Percentiles rank a stretch among this genome's conserved stretches.
phyloP scores from a whole-genome alignment of 768 basidiomycete species.

The Lactifluus piperatus region DNA sequence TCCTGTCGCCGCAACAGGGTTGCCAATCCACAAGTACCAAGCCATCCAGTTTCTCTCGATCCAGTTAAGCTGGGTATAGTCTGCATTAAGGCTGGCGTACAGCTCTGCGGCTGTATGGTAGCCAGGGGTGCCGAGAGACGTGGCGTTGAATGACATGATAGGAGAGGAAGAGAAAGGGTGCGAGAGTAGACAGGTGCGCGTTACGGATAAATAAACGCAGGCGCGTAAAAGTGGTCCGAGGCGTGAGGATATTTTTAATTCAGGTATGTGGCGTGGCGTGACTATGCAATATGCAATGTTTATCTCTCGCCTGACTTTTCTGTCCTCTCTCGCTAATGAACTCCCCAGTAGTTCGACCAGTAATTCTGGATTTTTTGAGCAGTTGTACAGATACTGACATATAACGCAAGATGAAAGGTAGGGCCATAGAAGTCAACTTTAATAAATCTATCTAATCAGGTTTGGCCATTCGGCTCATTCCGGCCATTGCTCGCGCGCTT shows the following conservation, averaged over 20 bases:
- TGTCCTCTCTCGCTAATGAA: too few species aligned
- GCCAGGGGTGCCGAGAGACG: neutral
- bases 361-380: slow-evolving; percentile 2
- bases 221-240: slow-evolving; percentile 12
- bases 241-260: neutral
- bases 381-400: slow-evolving; percentile 13
- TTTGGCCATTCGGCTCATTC: neutral
- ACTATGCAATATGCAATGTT: too few species aligned
- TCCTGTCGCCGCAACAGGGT: slow-evolving; percentile 89
- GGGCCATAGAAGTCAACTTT: slow-evolving; percentile 3
- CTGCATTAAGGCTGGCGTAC: slow-evolving; percentile 46
- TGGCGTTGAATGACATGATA: slow-evolving; percentile 19
- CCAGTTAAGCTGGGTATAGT: slow-evolving; percentile 55
- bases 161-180: neutral
- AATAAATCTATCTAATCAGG: slow-evolving; percentile 4
- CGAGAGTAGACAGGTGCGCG: neutral
- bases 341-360: neutral
- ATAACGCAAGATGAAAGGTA: slow-evolving; percentile 15
- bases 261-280: neutral
- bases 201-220: neutral
- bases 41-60: slow-evolving; percentile 73
- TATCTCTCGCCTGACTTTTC: too few species aligned
- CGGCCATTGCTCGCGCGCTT: neutral
- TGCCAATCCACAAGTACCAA: slow-evolving; percentile 82
- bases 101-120: slow-evolving; percentile 32